A percentile compares a stretch with the other conserved stretches of the same genome.
Conservation (phyloP, 2,329 filamentous ascomycete species). For the Fusarium nodosum region DNA sequence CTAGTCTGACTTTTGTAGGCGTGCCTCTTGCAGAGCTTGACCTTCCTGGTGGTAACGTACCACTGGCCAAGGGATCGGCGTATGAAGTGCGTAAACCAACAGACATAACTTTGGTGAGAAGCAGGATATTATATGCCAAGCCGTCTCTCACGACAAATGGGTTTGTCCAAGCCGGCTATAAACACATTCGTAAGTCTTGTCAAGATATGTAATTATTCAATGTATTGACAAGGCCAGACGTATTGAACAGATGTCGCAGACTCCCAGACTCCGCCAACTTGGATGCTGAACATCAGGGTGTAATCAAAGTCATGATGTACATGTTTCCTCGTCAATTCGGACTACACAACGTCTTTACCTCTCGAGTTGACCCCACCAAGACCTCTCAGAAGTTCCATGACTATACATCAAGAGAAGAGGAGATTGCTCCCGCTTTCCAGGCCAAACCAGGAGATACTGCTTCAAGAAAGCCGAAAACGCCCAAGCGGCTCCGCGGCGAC, state of each 20-base stretch:
- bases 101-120: conserved; percentile 81
- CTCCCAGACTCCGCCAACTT: neutral
- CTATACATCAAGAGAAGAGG: conserved; percentile 86
- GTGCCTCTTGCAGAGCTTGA: conserved; percentile 65
- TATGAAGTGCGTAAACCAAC: conserved; percentile 56
- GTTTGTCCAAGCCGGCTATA: conserved; percentile 78
- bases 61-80: conserved; percentile 1
- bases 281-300: conserved; percentile 59
- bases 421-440: conserved; percentile 67
- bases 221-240: conserved; percentile 67
- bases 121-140: conserved; percentile 87
- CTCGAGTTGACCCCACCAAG: conserved; percentile 71
- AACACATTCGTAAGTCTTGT: conserved; percentile 78
- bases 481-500: conserved; percentile 77
- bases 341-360: conserved; percentile 93
- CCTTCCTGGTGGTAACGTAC: conserved; percentile 39
- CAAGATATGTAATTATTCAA: neutral
- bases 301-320: conserved; percentile 85
- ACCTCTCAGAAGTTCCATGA: conserved; percentile 84
- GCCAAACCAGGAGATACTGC: conserved; percentile 27
- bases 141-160: conserved; percentile 78
- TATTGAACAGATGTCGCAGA: conserved; percentile 77
- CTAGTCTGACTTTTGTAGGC: conserved; percentile 54
- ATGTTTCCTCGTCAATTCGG: conserved; percentile 93
- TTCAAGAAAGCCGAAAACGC: conserved; percentile 57